phyloP scores from a whole-genome alignment of 2,329 filamentous ascomycete species.

The Ploettnerulaceae sp. region DNA sequence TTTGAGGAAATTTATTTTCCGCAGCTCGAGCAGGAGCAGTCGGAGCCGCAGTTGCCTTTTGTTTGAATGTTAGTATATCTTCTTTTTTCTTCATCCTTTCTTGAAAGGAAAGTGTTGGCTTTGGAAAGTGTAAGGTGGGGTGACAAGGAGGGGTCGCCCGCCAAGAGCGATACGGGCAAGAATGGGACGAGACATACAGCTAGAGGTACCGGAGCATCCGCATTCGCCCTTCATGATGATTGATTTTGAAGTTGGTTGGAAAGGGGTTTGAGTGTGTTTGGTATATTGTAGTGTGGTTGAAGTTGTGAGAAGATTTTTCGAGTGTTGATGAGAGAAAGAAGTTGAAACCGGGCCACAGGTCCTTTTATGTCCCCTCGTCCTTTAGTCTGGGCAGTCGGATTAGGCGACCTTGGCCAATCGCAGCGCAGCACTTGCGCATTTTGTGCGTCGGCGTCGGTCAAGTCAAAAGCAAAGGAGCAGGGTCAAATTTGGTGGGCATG shows the following conservation, averaged over 20 bases:
- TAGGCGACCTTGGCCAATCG: not conserved
- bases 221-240: conserved; percentile 38
- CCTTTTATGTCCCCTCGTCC: conserved; percentile 6
- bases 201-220: conserved; percentile 36
- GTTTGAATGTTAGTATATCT: conserved; percentile 6
- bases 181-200: conserved; percentile 31
- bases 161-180: not conserved
- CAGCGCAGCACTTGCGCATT: not conserved
- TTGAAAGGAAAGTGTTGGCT: not conserved
- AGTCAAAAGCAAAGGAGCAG: not conserved
- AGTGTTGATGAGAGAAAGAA: not conserved
- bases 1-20: conserved; percentile 33
- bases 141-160: conserved; percentile 4
- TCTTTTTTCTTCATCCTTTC: not conserved
- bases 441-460: conserved; percentile 3
- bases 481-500: not conserved
- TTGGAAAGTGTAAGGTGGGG: not conserved
- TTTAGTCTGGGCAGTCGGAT: not conserved
- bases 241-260: conserved; percentile 1
- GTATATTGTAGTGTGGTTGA: not conserved
- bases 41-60: conserved; percentile 29
- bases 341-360: not conserved
- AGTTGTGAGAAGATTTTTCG: not conserved
- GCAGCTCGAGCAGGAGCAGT: conserved; percentile 36
- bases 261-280: conserved; percentile 1